Evolutionary conservation across 345 rosid species (phyloP).

Genomic region (Eucalyptus tenuipes): DNA sequence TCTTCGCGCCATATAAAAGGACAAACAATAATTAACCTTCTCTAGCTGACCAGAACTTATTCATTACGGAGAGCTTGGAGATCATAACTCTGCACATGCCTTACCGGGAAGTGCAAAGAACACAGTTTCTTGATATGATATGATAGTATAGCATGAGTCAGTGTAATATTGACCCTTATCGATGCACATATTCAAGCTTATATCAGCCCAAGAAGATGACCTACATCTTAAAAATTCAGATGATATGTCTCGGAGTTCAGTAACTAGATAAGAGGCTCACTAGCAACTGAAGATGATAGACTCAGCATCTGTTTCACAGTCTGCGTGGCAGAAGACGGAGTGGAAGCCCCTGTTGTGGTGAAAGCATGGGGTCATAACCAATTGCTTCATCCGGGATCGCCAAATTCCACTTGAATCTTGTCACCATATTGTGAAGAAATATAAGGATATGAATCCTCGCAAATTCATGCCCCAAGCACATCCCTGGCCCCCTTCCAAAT

Average conservation of each 20-base stretch:
- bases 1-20: neutral
- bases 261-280: neutral
- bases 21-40: neutral
- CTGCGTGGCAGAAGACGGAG: neutral
- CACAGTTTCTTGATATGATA: neutral
- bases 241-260: neutral
- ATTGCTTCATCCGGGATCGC: neutral
- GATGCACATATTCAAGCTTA: neutral
- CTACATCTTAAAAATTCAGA: neutral
- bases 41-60: neutral
- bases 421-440: neutral
- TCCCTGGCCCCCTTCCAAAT: neutral
- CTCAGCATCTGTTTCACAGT: neutral
- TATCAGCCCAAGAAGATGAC: neutral
- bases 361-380: neutral
- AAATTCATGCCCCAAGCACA: neutral
- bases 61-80: neutral
- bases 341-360: neutral
- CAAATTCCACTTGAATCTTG: neutral
- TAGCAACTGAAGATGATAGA: neutral
- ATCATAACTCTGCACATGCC: neutral
- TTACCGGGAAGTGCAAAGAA: neutral
- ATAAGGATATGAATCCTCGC: neutral
- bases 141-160: neutral
- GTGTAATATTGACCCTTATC: neutral